These are phyloP conservation scores for Prinsepia uniflora DNA, from an alignment of 306 rosid species.

Conservation along the genomic window DNA sequence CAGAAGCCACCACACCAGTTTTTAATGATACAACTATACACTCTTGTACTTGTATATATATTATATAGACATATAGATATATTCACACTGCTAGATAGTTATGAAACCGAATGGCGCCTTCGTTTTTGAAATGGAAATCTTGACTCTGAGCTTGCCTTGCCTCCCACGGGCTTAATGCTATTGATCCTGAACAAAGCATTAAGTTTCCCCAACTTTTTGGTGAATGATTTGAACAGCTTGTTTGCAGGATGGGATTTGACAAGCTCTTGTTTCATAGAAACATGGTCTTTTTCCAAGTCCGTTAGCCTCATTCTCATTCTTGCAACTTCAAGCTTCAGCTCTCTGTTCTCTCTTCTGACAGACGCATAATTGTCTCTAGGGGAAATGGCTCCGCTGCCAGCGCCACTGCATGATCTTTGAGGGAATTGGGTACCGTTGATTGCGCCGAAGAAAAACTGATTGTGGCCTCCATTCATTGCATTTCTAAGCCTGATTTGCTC, in stretches of 20 bases:
- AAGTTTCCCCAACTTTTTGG: constrained; percentile 71
- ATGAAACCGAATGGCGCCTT: constrained; percentile 95
- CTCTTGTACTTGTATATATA: constrained; percentile 12
- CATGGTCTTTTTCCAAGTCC: constrained; percentile 90
- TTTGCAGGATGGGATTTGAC: constrained; percentile 76
- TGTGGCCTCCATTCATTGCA: constrained; percentile 87
- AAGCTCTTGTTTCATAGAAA: constrained; percentile 92
- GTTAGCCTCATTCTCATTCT: constrained; percentile 99
- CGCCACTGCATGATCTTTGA: constrained; percentile 92
- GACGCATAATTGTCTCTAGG: constrained; percentile 98
- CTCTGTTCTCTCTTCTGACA: constrained; percentile 91
- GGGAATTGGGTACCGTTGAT: constrained; percentile 68
- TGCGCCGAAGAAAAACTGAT: constrained; percentile 73
- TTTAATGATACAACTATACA: constrained; percentile 30
- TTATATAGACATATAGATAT: background rate
- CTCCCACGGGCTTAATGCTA: constrained; percentile 47
- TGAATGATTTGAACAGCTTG: constrained; percentile 66
- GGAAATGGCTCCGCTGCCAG: constrained; percentile 97
- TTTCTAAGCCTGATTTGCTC: constrained; percentile 92
- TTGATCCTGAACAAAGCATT: constrained; percentile 65
- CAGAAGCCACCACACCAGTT: constrained; percentile 32
- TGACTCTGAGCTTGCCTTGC: constrained; percentile 49
- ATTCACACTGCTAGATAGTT: constrained; percentile 33
- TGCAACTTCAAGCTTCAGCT: constrained; percentile 93
- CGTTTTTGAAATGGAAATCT: constrained; percentile 83